Conservation (phyloP, 2,329 filamentous ascomycete genomes). For the Hypoxylon sp. region DNA sequence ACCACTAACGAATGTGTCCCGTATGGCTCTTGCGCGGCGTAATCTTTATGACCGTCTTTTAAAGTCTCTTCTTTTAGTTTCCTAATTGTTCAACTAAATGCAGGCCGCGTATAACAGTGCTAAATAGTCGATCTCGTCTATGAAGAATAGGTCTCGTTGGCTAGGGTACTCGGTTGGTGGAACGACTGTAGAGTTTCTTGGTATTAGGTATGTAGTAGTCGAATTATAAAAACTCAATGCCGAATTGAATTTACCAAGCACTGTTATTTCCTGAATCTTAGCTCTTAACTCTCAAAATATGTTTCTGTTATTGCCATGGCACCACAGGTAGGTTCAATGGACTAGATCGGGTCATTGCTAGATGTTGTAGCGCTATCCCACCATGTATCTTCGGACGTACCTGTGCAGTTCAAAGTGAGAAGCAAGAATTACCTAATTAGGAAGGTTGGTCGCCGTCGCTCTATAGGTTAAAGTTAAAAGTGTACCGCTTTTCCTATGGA, state of each 20-base stretch:
- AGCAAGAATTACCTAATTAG: constrained; percentile 35
- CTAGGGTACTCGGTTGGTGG: constrained; percentile 10
- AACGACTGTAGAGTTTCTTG: constrained; percentile 6
- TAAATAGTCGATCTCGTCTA: constrained; percentile 32
- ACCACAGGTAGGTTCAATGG: neutral
- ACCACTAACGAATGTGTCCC: constrained; percentile 52
- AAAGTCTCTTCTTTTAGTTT: constrained; percentile 20
- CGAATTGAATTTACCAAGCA: constrained; percentile 30
- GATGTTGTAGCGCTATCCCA: constrained; percentile 3
- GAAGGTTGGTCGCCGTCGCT: constrained; percentile 25
- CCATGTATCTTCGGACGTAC: constrained; percentile 29
- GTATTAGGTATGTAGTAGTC: constrained; percentile 22
- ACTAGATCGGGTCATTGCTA: neutral
- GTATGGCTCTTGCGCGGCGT: constrained; percentile 38
- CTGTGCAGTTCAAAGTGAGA: constrained; percentile 27
- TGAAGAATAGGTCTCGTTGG: constrained; percentile 17
- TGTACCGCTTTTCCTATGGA: constrained; percentile 46
- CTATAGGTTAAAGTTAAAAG: constrained; percentile 11
- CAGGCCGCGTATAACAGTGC: constrained; percentile 28
- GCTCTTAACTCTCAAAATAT: neutral
- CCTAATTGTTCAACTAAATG: constrained; percentile 31
- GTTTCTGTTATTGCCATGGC: constrained; percentile 3
- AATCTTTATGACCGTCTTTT: constrained; percentile 29
- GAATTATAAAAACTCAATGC: constrained; percentile 24
- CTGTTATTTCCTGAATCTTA: constrained; percentile 9